Base-by-base conservation (phyloP, 1,284 basidiomycete species). In the Veloporphyrellus conicus region DNA sequence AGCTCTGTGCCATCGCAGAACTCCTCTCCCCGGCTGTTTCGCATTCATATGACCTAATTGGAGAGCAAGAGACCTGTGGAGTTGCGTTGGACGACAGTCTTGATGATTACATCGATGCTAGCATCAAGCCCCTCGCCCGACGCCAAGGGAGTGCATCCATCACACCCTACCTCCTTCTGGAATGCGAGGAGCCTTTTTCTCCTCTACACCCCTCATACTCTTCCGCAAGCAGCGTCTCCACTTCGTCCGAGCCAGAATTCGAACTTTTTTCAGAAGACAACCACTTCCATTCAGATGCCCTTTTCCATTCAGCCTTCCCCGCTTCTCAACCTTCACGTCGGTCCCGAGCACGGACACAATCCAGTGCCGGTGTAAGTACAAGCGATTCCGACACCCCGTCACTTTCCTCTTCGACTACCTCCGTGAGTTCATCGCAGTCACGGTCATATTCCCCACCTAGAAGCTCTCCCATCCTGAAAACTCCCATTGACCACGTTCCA, bases 301-400 rank as follows among this genome's bases (percentile, higher is more conserved):
- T 62, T 6, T 50, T 45, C 14, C 50, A 51, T 15, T 35, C 53
- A 6, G 14, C 54, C 3, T 57, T 50, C 36, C 56, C 60, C 16
- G 25, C 50, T 25, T 66, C 61, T 45, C 61, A 60, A 33, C 40
- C 60, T 28, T 57, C 64, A 27, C 57, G 50, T 41, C 60, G 64
- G 22, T 5, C 27, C 45, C 57, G 56, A 25, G 22, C 50, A 28
- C 58, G 57, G 15, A 51, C 56, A 37, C 61, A 49, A 16, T 68
- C 63, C n/a, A 66, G 60, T 29, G 53, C 64, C 1, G 54, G 56
- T 18, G 45, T 68, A 23, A 64, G 63, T 15, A 43, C 54, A 22
- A 69, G 68, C 37, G 66, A 71, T 49, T 70, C 69, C 31, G 73
- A 76, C 50, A 72, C 69, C 8, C 75, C 74, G 11, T 75, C 73